These are phyloP conservation scores for Magnolia kwangsiensis DNA, from an alignment of 164 flowering plant species.

Conservation along the genomic window DNA sequence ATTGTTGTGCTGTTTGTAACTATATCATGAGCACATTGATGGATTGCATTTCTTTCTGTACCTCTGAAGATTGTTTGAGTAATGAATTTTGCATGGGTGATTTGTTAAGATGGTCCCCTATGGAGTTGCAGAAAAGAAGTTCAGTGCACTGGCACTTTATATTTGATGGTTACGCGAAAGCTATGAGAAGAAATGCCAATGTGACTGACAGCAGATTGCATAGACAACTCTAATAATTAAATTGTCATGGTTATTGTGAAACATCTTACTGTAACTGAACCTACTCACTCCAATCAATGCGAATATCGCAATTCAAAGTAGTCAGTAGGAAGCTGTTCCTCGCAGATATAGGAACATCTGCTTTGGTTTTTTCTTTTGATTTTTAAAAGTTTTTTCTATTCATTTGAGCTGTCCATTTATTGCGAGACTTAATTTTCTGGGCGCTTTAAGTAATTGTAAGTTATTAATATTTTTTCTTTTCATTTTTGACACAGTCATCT, in stretches of 20 bases:
- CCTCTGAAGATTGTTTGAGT: too few relatives aligned
- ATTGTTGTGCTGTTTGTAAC: too few relatives aligned
- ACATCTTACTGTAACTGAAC: background rate
- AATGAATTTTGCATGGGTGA: too few relatives aligned
- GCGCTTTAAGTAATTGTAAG: background rate
- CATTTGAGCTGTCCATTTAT: background rate
- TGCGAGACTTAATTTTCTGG: background rate
- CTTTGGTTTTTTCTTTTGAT: background rate
- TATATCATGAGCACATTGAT: too few relatives aligned
- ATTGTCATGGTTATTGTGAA: background rate
- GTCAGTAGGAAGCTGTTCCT: background rate
- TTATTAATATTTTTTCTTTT: background rate
- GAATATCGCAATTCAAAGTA: background rate
- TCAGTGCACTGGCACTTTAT: too few relatives aligned
- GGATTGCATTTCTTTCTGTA: too few relatives aligned
- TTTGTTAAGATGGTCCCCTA: too few relatives aligned
- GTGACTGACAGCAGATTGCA: too few relatives aligned
- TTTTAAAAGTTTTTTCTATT: background rate
- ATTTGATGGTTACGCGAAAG: too few relatives aligned
- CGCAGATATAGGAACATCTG: background rate
- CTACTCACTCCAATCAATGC: background rate
- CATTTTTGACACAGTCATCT: constrained; percentile 44
- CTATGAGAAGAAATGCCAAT: too few relatives aligned
- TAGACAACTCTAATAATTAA: background rate
- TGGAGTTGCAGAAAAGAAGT: too few relatives aligned